These are phyloP conservation scores for Plasmodium falciparum DNA, from an alignment of 169 alveolate species.

Conservation along the genomic window DNA sequence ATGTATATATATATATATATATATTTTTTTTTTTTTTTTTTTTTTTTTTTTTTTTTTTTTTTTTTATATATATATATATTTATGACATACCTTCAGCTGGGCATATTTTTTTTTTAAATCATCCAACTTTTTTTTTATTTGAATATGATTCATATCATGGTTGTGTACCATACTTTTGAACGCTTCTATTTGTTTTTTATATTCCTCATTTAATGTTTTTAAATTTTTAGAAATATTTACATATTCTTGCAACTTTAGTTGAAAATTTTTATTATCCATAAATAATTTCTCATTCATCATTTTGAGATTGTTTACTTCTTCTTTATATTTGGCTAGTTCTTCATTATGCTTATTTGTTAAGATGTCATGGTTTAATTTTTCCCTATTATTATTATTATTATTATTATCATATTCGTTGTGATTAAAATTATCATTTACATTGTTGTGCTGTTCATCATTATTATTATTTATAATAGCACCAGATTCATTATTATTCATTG, in stretches of 20 bases:
- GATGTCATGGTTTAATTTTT: not conserved
- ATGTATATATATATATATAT: too few species aligned
- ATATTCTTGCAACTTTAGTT: slow-evolving; percentile 28
- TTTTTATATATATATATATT: not conserved
- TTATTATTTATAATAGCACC: too few species aligned
- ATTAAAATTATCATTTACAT: too few species aligned
- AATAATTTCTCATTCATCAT: slow-evolving; percentile 37
- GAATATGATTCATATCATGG: slow-evolving; percentile 29
- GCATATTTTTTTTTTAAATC: slow-evolving; percentile 38
- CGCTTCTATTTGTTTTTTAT: slow-evolving; percentile 24
- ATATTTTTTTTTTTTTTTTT: too few species aligned
- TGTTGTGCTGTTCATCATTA: too few species aligned
- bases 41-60: too few species aligned
- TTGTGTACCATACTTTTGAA: slow-evolving; percentile 35
- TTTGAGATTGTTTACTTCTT: slow-evolving; percentile 13
- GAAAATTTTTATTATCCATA: slow-evolving; percentile 34
- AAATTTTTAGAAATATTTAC: slow-evolving; percentile 13
- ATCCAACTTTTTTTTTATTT: slow-evolving; percentile 22
- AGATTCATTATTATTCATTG: not conserved
- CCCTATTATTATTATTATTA: not conserved
- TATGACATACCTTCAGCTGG: slow-evolving; percentile 28
- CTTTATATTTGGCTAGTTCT: not conserved
- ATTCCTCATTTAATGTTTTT: slow-evolving; percentile 19
- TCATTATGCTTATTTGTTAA: not conserved
- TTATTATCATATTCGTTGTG: not conserved